phyloP scores from a whole-genome alignment of 768 basidiomycete genomes.

The Calocybe indica region DNA sequence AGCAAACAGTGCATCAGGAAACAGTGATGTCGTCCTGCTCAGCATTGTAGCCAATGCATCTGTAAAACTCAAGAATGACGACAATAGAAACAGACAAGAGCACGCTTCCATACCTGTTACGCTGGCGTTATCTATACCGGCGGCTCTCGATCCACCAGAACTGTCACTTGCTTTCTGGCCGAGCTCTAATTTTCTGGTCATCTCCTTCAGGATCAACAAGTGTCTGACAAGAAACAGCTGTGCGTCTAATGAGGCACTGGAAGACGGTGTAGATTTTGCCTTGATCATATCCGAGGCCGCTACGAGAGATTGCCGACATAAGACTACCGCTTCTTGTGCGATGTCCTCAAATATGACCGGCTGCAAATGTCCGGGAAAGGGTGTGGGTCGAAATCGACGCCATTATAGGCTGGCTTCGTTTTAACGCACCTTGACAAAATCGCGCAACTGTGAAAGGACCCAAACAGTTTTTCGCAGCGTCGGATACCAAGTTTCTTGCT shows the following conservation, averaged over 20 bases:
- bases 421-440: constrained; percentile 78
- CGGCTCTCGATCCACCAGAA: constrained; percentile 4
- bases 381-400: not conserved
- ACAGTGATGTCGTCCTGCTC: constrained; percentile 50
- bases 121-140: constrained; percentile 35
- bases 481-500: constrained; percentile 88
- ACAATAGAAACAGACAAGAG: not conserved
- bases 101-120: constrained; percentile 44
- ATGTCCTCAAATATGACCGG: constrained; percentile 96
- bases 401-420: not conserved
- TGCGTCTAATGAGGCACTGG: constrained; percentile 46
- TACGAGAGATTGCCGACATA: constrained; percentile 79
- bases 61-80: constrained; percentile 13
- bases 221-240: constrained; percentile 88
- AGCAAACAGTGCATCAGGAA: constrained; percentile 66
- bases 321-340: constrained; percentile 83
- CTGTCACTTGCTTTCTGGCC: constrained; percentile 40
- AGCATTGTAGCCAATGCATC: constrained; percentile 57
- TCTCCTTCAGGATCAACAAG: constrained; percentile 87
- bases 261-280: constrained; percentile 27
- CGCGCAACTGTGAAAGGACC: constrained; percentile 85
- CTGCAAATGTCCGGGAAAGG: constrained; percentile 30
- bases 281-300: constrained; percentile 64
- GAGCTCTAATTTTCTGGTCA: constrained; percentile 70
- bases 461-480: constrained; percentile 84